These are phyloP conservation scores for Macrolepiota dolichaula DNA, from an alignment of 768 basidiomycete genomes.

Conservation along the genomic window DNA sequence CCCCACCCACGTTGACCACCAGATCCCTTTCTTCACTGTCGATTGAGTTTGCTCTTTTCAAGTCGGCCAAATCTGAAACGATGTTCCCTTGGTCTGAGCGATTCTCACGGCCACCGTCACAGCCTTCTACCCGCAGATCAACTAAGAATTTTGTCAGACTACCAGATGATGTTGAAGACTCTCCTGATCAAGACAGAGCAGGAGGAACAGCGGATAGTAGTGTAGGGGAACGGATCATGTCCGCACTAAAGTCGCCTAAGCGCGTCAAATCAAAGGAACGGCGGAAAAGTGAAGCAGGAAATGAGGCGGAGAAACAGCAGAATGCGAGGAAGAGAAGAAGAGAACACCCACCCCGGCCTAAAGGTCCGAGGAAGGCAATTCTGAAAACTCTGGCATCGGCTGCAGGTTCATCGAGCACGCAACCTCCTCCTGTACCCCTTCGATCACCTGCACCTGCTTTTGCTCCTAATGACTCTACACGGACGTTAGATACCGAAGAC, in stretches of 20 bases:
- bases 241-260: neutral
- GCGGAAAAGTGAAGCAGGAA: neutral
- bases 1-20: neutral
- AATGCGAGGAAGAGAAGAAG: neutral
- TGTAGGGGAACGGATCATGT: too few species aligned
- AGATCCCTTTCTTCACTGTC: neutral
- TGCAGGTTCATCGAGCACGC: neutral
- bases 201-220: neutral
- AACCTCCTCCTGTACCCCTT: neutral
- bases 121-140: neutral
- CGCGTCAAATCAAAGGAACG: neutral
- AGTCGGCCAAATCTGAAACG: neutral
- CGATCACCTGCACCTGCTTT: neutral
- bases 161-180: neutral
- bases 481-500: neutral
- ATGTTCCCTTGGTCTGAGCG: neutral
- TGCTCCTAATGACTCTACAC: neutral
- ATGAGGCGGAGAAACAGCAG: neutral
- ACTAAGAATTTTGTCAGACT: neutral
- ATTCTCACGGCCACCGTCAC: neutral
- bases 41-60: constrained; percentile 1
- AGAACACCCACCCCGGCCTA: neutral
- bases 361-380: constrained; percentile 9
- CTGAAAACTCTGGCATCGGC: neutral
- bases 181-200: neutral